Conservation (phyloP, 2,329 filamentous ascomycete species). For the Xylaria hypoxylon region DNA sequence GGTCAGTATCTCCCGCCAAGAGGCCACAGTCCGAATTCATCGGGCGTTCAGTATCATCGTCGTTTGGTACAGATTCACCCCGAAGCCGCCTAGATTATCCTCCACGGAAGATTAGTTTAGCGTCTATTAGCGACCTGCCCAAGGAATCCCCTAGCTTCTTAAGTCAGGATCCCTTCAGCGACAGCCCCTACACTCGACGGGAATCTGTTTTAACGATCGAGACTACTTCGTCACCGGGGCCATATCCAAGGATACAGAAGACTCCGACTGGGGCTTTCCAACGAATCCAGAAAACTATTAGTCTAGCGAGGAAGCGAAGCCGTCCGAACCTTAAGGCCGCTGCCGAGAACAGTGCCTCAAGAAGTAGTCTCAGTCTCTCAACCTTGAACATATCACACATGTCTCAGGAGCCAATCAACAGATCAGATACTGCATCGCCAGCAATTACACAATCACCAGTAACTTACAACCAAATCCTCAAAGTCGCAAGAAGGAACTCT, state of each 20-base stretch:
- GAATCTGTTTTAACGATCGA: constrained; percentile 43
- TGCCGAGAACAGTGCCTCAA: constrained; percentile 44
- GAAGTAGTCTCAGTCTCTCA: constrained; percentile 44
- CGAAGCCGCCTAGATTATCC: constrained; percentile 50
- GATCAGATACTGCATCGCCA: constrained; percentile 43
- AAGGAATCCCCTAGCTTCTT: constrained; percentile 62
- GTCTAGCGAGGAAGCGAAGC: constrained; percentile 67
- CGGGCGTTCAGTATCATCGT: constrained; percentile 38
- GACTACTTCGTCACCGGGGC: constrained; percentile 43
- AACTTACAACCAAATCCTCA: constrained; percentile 62
- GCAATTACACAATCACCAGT: constrained; percentile 50
- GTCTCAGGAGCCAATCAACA: constrained; percentile 51
- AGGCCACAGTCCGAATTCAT: constrained; percentile 46
- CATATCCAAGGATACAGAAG: constrained; percentile 55
- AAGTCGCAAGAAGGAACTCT: constrained; percentile 58
- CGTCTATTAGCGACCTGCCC: constrained; percentile 45
- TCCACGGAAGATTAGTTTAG: constrained; percentile 59
- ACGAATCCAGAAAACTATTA: constrained; percentile 62
- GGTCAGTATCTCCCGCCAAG: constrained; percentile 59
- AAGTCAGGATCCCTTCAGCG: constrained; percentile 65
- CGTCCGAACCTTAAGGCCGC: constrained; percentile 58
- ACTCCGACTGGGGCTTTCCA: constrained; percentile 63
- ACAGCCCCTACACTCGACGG: constrained; percentile 52
- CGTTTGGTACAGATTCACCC: constrained; percentile 47
- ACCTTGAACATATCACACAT: constrained; percentile 40